Evolutionary conservation across 495 filamentous ascomycete genomes (phyloP), one percentile per base, ranked within the genome.

Genomic region (Penicillium verhagenii): DNA sequence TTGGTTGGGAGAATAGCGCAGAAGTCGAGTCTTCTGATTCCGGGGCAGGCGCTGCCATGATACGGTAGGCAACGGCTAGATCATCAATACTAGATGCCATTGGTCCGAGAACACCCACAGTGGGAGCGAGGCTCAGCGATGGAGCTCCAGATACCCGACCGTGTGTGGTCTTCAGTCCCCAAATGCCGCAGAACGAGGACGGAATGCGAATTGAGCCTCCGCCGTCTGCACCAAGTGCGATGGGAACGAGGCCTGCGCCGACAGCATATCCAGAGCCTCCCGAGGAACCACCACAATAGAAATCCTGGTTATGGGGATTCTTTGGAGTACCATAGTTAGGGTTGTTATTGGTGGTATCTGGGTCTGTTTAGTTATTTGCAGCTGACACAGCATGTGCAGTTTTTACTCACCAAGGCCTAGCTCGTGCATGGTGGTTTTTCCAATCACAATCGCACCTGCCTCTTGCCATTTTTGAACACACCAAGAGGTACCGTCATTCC

Each of bases 391-490:
- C 6, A 35, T 24, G 25, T 11, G 19, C 4, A 40, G 16, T 9
- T 8, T 23, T 4, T 25, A 69, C 75, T 61, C 63, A 84, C 83
- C 84, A 26, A 88, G 72, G 4, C 93, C 93, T 6, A 95, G 68
- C 72, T 97, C 92, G 70, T 97, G 92, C 93, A 97, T 96, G 37
- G 84, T 92, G 24, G 85, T 80, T 72, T 95, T 96, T 11, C 91
- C 93, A 48, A 96, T 67, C 18, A 96, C 76, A 37, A 97, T 80
- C 10, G 86, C 92, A 1, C 93, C 93, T 0, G 83, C 85, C 42
- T 94, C 87, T 59, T 86, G 77, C 73, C 88, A 82, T 72, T 89
- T 83, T 66, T 76, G 77, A 20, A 92, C 82, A 57, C 88, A 90
- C 89, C 90, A 96, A 8, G 78, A 79, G 2, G 86, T 89, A 2